Evolutionary conservation across 1,139 yeast genomes (phyloP).

Genomic region (Hyphopichia fennica): DNA sequence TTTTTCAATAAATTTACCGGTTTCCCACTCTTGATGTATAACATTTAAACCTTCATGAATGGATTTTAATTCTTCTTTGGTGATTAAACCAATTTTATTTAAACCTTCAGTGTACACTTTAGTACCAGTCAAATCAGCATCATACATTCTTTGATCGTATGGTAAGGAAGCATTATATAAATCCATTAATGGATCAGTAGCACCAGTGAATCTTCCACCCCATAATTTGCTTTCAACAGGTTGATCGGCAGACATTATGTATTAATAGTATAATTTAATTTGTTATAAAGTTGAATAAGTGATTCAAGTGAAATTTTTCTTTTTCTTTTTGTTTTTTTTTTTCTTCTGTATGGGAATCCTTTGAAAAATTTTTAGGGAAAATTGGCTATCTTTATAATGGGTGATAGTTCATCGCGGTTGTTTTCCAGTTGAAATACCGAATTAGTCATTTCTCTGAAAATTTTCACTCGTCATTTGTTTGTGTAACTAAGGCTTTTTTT

Average conservation of each 20-base stretch:
- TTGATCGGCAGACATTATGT: constrained; percentile 31
- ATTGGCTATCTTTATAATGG: neutral
- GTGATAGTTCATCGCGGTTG: constrained; percentile 33
- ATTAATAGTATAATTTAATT: neutral
- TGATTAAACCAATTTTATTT: constrained; percentile 71
- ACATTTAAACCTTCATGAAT: constrained; percentile 78
- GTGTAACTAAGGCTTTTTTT: too few species aligned
- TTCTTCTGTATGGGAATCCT: neutral
- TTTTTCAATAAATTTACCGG: constrained; percentile 73
- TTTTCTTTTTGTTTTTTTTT: too few species aligned
- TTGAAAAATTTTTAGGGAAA: neutral
- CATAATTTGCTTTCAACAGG: constrained; percentile 71
- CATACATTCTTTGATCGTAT: constrained; percentile 91
- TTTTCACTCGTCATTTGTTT: neutral
- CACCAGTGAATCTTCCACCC: constrained; percentile 99
- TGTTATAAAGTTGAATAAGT: neutral
- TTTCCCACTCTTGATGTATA: constrained; percentile 79
- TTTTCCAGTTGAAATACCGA: constrained; percentile 4
- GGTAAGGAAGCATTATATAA: constrained; percentile 95
- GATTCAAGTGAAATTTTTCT: neutral
- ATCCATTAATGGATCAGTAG: constrained; percentile 96
- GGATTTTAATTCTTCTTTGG: constrained; percentile 65
- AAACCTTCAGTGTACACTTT: constrained; percentile 89
- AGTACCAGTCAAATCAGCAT: constrained; percentile 92
- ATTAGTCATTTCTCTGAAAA: constrained; percentile 1